Evolutionary conservation across 2,329 filamentous ascomycete species (phyloP), one percentile per base, ranked within the genome.

Genomic region (Diaporthe caulivora): DNA sequence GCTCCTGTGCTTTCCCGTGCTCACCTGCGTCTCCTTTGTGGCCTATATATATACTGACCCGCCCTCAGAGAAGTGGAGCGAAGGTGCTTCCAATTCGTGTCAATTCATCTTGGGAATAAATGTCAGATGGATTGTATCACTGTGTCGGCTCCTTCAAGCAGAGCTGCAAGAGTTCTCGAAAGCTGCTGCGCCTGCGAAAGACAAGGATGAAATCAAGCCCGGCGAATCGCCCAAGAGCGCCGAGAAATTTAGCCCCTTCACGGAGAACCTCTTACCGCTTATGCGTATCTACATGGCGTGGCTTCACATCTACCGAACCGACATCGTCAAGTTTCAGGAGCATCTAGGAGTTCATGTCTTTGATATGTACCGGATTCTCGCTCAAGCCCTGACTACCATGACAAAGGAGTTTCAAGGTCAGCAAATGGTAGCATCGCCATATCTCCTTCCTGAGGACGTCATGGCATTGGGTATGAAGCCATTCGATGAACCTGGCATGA

Each of bases 21-120:
- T 74, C 24, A 51, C 69, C 60, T 67, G 42, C 26, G 24, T 40
- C 4, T 9, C 34, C n/a, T 34, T 10, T 55, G 71, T 34, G 29
- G 24, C 60, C 51, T 44, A 24, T 53, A 73, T 57, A 76, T 77
- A 77, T 51, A 71, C 78, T 64, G 24, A 60, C 40, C 24, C 10
- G 24, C 15, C 70, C 68, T 74, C 24, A 86, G 87, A 87, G 75
- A 83, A 87, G 72, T 87, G 86, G 81, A 87, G 84, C 11, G 78
- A 83, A 18, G 79, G 82, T 51, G 81, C 81, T 42, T 86, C 86
- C 17, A 84, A 84, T 44, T 88, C 89, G 13, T 89, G 87, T 76
- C 87, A 90, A 74, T 95, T 92, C 78, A 91, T 94, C 74, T 86
- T 97, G 57, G 89, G 92, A 31, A 89, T 97, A 75, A 98, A 97